Base-by-base conservation (phyloP, 371 early-diverging fungal species). In the Mucor ambiguus region DNA sequence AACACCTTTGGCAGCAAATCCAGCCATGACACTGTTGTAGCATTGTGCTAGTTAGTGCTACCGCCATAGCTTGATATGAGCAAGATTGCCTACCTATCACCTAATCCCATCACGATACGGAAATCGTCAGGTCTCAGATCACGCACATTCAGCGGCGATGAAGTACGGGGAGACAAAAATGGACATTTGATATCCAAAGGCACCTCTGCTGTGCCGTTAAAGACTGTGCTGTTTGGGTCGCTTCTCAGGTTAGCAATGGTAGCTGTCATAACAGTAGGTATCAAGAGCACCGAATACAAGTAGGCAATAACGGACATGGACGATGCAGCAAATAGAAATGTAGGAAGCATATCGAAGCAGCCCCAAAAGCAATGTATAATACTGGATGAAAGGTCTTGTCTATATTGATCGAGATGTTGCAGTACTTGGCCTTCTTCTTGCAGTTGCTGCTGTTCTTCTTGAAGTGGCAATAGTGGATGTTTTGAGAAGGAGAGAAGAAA, bases 81-180 rank as follows among this genome's bases (percentile, higher is more conserved):
- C 46, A 38, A 29, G 22, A 49, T 14, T 11, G 1, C 35, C 8
- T 72, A 81, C 82, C 82, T 82, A 59, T 90, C 92, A 22, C 90
- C 92, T 11, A 92, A 59, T 4, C 89, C 87, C 16, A 86, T 78
- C 9, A 90, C 75, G 5, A 88, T 77, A 32, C 74, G 73, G 52
- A 90, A 85, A 68, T 90, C 89, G 72, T 90, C 87, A 3, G 83
- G 74, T n/a, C 87, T 72, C 26, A 85, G 63, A 58, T 85, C 83
- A 26, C 67, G 67, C 6, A 83, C 82, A 11, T 61, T 68, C 28
- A 22, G 32, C 1, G 81, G 64, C 8, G 73, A 61, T 2, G 46
- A 22, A 11, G 29, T 4, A 24, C 85, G 71, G 29, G 79, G 72
- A 8, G 57, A 46, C 14, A 85, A 48, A n/a, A 55, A 66, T 2